Evolutionary conservation across 495 filamentous ascomycete species (phyloP).

Genomic region (Talaromyces proteolyticus): DNA sequence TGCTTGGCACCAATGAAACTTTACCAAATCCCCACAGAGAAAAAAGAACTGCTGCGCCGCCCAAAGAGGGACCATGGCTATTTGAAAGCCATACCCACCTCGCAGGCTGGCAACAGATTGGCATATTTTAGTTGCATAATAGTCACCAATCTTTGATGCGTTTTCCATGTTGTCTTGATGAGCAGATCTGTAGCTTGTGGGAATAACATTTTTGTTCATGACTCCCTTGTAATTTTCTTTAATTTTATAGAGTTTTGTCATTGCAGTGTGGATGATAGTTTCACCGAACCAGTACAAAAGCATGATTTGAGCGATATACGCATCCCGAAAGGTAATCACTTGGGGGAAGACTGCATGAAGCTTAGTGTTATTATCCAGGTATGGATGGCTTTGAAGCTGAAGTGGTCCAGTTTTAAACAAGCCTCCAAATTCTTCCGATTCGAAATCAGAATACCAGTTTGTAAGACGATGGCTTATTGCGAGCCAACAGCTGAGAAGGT

Average conservation of each 20-base stretch:
- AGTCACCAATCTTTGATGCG: neutral
- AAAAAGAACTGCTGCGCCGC: conserved; percentile 3
- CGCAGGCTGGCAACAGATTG: conserved; percentile 3
- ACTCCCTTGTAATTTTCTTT: neutral
- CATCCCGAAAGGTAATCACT: conserved; percentile 3
- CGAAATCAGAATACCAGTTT: conserved; percentile 2
- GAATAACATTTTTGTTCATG: neutral
- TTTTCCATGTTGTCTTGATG: neutral
- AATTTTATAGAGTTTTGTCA: neutral
- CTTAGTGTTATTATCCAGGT: neutral
- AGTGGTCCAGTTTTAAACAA: conserved; percentile 1
- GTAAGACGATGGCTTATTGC: neutral
- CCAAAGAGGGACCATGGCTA: conserved; percentile 5
- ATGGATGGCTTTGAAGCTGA: neutral
- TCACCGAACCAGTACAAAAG: conserved; percentile 6
- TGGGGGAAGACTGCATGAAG: conserved; percentile 4
- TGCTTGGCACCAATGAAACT: conserved; percentile 1
- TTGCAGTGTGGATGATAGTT: conserved; percentile 1
- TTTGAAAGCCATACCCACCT: conserved; percentile 6
- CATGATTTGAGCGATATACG: conserved; percentile 6
- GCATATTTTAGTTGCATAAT: conserved; percentile 7
- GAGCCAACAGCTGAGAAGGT: conserved; percentile 3
- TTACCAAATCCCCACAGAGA: neutral
- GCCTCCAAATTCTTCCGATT: neutral
- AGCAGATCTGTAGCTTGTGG: neutral